phyloP scores from a whole-genome alignment of 345 rosid genomes.

The Rhodomyrtus tomentosa region DNA sequence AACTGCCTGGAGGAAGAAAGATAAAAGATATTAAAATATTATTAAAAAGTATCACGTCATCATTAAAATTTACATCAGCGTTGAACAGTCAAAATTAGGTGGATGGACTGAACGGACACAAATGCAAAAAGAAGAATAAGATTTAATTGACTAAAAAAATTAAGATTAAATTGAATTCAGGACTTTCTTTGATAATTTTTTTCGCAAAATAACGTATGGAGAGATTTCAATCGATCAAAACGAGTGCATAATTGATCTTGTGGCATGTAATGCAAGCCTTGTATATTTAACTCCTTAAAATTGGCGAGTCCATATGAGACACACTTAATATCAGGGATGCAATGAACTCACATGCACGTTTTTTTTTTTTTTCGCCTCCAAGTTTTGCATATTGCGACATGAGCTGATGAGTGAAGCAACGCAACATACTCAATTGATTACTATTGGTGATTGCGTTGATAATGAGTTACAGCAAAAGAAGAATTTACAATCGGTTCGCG shows the following conservation, averaged over 20 bases:
- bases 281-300: neutral
- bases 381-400: neutral
- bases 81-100: too few relatives aligned
- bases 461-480: neutral
- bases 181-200: too few relatives aligned
- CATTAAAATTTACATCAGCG: too few relatives aligned
- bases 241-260: neutral
- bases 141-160: too few relatives aligned
- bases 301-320: neutral
- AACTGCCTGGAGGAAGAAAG: too few relatives aligned
- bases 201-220: neutral
- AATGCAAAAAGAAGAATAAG: too few relatives aligned
- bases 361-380: neutral
- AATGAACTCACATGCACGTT: neutral
- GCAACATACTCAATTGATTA: neutral
- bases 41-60: too few relatives aligned
- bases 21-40: too few relatives aligned
- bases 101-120: too few relatives aligned
- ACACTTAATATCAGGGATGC: neutral
- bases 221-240: neutral
- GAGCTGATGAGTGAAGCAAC: neutral
- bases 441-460: too few relatives aligned
- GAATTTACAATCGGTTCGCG: neutral
- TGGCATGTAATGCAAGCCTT: neutral
- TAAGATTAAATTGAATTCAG: too few relatives aligned